Conservation (phyloP, 345 rosid species). For the Camelina laxa region DNA sequence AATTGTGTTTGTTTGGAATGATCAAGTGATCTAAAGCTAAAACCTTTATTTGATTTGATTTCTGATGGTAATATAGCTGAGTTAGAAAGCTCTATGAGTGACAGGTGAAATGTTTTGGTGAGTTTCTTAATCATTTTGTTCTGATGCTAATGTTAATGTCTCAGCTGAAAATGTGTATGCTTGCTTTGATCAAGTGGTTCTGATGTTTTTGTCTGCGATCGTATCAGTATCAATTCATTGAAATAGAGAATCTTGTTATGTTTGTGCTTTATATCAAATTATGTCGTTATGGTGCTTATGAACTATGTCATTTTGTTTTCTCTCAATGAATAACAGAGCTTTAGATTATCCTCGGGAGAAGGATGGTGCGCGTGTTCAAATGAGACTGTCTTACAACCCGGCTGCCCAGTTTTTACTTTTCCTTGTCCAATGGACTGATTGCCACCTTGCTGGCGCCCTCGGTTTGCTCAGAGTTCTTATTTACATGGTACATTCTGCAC, state of each 20-base stretch:
- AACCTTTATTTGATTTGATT: background rate
- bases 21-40: background rate
- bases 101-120: conserved; percentile 4
- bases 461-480: conserved; percentile 91
- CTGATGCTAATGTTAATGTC: too few relatives aligned
- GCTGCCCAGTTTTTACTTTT: conserved; percentile 86
- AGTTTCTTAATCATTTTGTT: background rate
- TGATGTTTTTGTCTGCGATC: background rate
- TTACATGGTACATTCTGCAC: conserved; percentile 60
- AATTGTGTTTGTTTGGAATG: background rate
- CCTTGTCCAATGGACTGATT: conserved; percentile 97
- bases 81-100: background rate
- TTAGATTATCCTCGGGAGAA: conserved; percentile 79
- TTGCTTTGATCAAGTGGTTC: background rate
- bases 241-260: background rate
- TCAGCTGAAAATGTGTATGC: too few relatives aligned
- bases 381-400: conserved; percentile 93
- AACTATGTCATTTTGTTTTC: background rate
- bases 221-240: background rate
- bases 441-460: conserved; percentile 89
- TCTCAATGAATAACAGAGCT: conserved; percentile 58
- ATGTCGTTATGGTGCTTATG: conserved; percentile 1
- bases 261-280: background rate
- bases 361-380: conserved; percentile 89
- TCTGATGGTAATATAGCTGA: conserved; percentile 3